Base-by-base conservation (phyloP, 768 basidiomycete genomes). In the Lactarius trivialis region DNA sequence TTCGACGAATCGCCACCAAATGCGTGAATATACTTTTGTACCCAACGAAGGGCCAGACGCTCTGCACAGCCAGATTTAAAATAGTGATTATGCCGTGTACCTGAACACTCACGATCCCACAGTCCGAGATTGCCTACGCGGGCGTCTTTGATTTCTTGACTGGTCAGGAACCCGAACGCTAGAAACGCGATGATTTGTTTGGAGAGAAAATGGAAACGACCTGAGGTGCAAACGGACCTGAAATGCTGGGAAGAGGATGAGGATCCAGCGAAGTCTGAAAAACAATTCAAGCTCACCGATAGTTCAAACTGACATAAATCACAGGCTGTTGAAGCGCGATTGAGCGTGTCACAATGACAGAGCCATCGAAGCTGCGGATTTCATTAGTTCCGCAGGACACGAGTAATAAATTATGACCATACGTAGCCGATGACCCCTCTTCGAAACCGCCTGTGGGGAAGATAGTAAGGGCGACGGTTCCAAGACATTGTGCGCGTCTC, bases 271-370 rank as follows among this genome's bases (percentile, higher is more conserved):
- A n/a, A 45, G 12, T 8, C 21, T 7, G 21, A 30, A n/a, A n/a
- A 43, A 36, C 14, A 51, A 8, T 33, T 19, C 21, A 26, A 15
- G 45, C 65, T 12, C 50, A 59, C 58, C 71, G 66, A 50, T 72
- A 72, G 48, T 70, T 72, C 45, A 70, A 54, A 34, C 64, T 68
- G 21, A 72, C 69, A 32, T 63, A 70, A 30, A 71, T 60, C 28
- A 71, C 54, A 1, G 70, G 70, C 36, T 68, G 52, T 3, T 57
- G 56, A 9, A 71, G 55, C 1, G 62, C 55, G 7, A 69, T 67
- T 6, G 70, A 71, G 6, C 68, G 55, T 3, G 69, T 60, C 5
- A 56, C 36, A 19, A 36, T 36, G 36, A 14, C 12, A 14, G 36
- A 2, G 12, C 36, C 36, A 11, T 36, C 36, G 36, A 12, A 36